phyloP scores from a whole-genome alignment of 345 rosid genomes.

The Sisymbrium irio region DNA sequence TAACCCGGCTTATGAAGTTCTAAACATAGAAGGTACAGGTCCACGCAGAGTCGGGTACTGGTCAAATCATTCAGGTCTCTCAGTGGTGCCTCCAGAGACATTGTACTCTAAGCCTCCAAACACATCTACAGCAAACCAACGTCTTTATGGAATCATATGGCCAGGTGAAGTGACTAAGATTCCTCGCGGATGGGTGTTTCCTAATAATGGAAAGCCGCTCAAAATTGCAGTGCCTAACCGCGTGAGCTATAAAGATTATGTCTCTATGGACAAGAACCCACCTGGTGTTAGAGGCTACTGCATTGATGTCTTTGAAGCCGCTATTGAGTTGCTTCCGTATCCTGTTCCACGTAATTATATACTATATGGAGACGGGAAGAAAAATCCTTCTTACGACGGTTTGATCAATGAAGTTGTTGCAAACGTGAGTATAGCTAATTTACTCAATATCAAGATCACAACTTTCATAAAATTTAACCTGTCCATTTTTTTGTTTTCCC shows the following conservation, averaged over 20 bases:
- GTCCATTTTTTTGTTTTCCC: not conserved
- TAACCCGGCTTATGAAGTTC: constrained; percentile 72
- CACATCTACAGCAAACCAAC: constrained; percentile 50
- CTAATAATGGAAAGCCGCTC: constrained; percentile 76
- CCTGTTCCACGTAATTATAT: constrained; percentile 73
- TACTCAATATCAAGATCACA: constrained; percentile 4
- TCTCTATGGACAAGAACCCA: constrained; percentile 55
- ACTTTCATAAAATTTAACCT: not conserved
- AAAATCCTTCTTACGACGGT: constrained; percentile 58
- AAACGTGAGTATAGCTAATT: constrained; percentile 56
- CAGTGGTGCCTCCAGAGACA: constrained; percentile 63
- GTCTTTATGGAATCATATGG: constrained; percentile 68
- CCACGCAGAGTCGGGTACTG: constrained; percentile 81
- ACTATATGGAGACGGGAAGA: constrained; percentile 60
- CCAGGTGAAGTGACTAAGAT: constrained; percentile 62
- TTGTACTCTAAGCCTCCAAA: constrained; percentile 57
- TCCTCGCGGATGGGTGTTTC: constrained; percentile 97
- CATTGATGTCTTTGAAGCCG: constrained; percentile 94
- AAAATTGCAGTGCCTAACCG: constrained; percentile 80
- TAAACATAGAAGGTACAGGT: constrained; percentile 78
- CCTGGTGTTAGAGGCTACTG: constrained; percentile 85
- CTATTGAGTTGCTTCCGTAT: constrained; percentile 80
- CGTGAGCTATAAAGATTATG: constrained; percentile 54
- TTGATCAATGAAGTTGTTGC: constrained; percentile 59
- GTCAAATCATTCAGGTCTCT: constrained; percentile 82